Evolutionary conservation across 106 monocot species (phyloP).

Genomic region (Dioscorea zingiberensis): DNA sequence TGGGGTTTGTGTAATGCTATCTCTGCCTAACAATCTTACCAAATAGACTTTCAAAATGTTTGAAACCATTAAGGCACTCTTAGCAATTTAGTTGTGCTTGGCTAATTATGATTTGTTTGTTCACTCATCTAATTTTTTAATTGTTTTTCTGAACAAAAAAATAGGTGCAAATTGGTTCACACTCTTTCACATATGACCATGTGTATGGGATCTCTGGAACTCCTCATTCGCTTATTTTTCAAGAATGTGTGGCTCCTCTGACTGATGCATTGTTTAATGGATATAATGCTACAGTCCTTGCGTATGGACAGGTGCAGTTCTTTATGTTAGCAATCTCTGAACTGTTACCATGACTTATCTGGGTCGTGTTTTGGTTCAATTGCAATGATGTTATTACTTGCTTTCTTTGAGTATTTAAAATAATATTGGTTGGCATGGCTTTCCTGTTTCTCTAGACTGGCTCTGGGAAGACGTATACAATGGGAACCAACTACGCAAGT

Average conservation of each 20-base stretch:
- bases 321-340: too few species aligned
- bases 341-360: too few species aligned
- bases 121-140: too few species aligned
- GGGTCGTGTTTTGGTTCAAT: not conserved
- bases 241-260: slow-evolving; percentile 70
- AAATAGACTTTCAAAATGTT: too few species aligned
- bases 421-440: too few species aligned
- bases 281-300: slow-evolving; percentile 93
- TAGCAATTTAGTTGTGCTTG: too few species aligned
- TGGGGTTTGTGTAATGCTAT: too few species aligned
- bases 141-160: not conserved
- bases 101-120: too few species aligned
- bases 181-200: slow-evolving; percentile 86
- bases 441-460: slow-evolving; percentile 56
- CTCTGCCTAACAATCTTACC: too few species aligned
- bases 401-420: too few species aligned
- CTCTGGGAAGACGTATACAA: slow-evolving; percentile 97
- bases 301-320: slow-evolving; percentile 81
- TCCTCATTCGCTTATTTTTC: slow-evolving; percentile 45
- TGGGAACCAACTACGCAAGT: slow-evolving; percentile 86
- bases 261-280: slow-evolving; percentile 83
- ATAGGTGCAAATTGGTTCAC: slow-evolving; percentile 88
- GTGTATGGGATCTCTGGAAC: slow-evolving; percentile 67
- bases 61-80: too few species aligned
- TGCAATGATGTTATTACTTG: not conserved